Base-by-base conservation (phyloP, 2,329 filamentous ascomycete genomes). In the Boeremia lycopersici region DNA sequence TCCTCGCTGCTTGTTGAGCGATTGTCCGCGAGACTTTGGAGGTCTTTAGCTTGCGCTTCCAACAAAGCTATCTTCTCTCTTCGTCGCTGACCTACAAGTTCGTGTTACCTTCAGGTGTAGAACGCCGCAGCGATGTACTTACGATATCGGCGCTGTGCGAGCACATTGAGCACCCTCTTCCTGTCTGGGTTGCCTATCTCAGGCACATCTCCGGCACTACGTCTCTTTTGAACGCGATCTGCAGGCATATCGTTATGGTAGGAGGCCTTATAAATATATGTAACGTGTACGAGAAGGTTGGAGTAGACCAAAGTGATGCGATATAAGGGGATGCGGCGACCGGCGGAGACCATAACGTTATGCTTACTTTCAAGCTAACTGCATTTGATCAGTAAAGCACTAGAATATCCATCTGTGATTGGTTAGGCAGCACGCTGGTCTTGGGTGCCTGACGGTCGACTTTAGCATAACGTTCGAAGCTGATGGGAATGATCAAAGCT, bases 131-230 rank as follows among this genome's bases (percentile, higher is more conserved):
- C 6, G 9, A 11, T 23, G 7, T 0, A 54, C 68, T 31, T 57
- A 71, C 68, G 64, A 45, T 72, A 72, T 62, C 69, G 59, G 34
- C 69, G 61, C 42, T 72, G 69, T 4, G 68, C 69, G 6, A 72
- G 44, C 0, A 72, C 66, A 53, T 71, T 72, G 4, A 72, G 53
- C 38, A 70, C 62, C 36, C 69, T 58, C 54, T 71, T 70, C 30
- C 69, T 57, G 39, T 72, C 69, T 4, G 69, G 69, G 53, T 71
- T 57, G 4, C 69, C 68, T 12, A 41, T 39, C 6, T 57, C 48
- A 26, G 69, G 69, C 9, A 72, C 61, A 3, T 48, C 42, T 19
- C 59, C 53, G 9, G 61, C 51, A n/a, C 56, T 66, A 29, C 59
- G 63, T 26, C 59, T 60, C 42, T 66, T 69, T 30, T 49, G 62